These are phyloP conservation scores for Setaria italica DNA, from an alignment of 202 grass and related monocot genomes.

Conservation along the genomic window DNA sequence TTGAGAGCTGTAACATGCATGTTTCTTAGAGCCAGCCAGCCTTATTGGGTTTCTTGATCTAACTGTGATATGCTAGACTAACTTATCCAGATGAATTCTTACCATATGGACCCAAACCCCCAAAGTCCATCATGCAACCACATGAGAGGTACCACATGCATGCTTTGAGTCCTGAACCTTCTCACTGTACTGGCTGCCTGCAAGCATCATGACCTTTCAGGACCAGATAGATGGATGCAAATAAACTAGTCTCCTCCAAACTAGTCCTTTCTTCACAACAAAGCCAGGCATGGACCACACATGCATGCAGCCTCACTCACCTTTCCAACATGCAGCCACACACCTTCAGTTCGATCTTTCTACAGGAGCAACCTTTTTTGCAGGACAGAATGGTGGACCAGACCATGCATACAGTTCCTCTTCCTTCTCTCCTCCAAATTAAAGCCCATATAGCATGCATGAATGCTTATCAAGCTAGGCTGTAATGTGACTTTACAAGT, in stretches of 20 bases:
- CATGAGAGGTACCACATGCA: constrained; percentile 31
- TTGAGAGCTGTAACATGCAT: neutral
- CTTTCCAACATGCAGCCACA: constrained; percentile 44
- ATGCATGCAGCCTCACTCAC: constrained; percentile 15
- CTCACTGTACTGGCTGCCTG: neutral
- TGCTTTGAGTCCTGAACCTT: constrained; percentile 29
- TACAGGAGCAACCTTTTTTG: constrained; percentile 26
- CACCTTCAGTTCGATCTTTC: constrained; percentile 44
- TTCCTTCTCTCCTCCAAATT: neutral
- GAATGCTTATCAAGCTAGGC: neutral
- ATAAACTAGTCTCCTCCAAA: constrained; percentile 18
- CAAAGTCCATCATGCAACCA: constrained; percentile 23
- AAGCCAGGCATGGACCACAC: constrained; percentile 53
- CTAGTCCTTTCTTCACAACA: constrained; percentile 52
- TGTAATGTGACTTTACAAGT: neutral
- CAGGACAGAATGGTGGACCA: constrained; percentile 32
- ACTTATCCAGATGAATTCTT: neutral
- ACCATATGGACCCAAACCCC: neutral
- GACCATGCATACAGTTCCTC: constrained; percentile 14
- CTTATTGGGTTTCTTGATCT: neutral
- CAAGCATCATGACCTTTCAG: constrained; percentile 34
- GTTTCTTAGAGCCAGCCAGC: neutral
- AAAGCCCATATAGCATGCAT: constrained; percentile 32
- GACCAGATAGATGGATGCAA: constrained; percentile 30
- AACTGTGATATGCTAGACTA: neutral